Base-by-base conservation (phyloP, 768 basidiomycete genomes). In the Podaxis mareebaensis region DNA sequence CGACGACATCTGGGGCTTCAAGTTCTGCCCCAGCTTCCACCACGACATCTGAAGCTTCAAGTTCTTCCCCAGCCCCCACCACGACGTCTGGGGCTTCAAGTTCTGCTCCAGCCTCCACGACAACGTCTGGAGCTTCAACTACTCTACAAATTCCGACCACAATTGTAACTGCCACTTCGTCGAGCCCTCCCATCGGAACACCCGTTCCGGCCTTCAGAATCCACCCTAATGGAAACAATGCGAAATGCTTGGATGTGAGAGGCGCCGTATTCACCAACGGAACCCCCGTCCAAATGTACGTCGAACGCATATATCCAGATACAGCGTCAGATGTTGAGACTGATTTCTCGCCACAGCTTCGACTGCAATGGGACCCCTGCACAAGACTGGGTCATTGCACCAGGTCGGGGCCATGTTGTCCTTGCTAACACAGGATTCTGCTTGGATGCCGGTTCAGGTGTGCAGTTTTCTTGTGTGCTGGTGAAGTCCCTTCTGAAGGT, bases 351-450 rank as follows among this genome's bases (percentile, higher is more conserved):
- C 36, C 1, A 17, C n/a, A 75, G 73, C 26, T 70, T 67, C 26
- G 72, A 72, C 60, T 75, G 74, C 58, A 71, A 74, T 56, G 69
- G 67, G 12, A 68, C 66, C 11, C 54, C 61, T n/a, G 73, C 72
- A 8, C 74, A 75, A 24, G 64, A 69, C 30, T 75, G 74, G 74
- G 52, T 67, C 40, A 58, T 73, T 20, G 58, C 65, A 30, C 64
- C 61, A 0, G 71, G 69, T 11, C 28, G 33, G 10, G 70, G 69
- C 28, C 63, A 67, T 15, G 66, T 75, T 58, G 58, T 56, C 36
- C 57, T 75, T 10, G 68, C 69, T 3, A 67, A 66, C 1, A 72
- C 67, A 0, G 68, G 64, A 30, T 74, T 65, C 64, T 74, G 74
- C 36, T 66, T 75, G 54, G 74, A 75, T 49, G 71, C 71, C 15